Conservation (phyloP, 495 filamentous ascomycete species). For the Lindgomyces ingoldianus region DNA sequence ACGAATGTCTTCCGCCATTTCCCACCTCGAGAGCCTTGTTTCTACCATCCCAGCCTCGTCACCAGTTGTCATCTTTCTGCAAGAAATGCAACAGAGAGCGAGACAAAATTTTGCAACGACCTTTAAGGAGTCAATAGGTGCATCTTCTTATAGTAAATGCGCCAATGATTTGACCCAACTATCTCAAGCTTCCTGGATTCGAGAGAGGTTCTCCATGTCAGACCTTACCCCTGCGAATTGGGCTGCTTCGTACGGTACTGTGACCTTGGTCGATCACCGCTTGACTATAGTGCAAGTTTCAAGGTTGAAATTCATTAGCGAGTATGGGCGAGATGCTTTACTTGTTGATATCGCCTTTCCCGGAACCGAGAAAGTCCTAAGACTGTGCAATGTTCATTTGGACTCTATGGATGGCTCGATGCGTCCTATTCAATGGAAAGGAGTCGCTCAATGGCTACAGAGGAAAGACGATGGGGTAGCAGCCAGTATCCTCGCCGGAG, state of each 20-base stretch:
- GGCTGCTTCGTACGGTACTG: constrained; percentile 51
- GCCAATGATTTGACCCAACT: constrained; percentile 48
- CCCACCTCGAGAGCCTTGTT: constrained; percentile 44
- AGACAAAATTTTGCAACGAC: no score
- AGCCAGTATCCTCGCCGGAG: constrained; percentile 50
- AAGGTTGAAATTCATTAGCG: constrained; percentile 49
- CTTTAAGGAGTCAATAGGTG: no score
- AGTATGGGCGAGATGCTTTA: constrained; percentile 54
- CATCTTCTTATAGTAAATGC: not conserved
- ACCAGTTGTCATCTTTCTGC: constrained; percentile 51
- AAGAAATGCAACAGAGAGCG: constrained; percentile 50
- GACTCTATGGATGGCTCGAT: constrained; percentile 50
- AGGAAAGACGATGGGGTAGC: constrained; percentile 21
- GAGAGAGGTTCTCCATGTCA: constrained; percentile 50
- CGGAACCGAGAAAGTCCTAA: constrained; percentile 29
- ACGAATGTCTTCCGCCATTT: constrained; percentile 51
- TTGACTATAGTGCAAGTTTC: constrained; percentile 48
- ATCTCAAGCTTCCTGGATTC: constrained; percentile 48
- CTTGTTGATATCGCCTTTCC: constrained; percentile 52
- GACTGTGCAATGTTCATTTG: constrained; percentile 58
- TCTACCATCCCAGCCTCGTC: constrained; percentile 28
- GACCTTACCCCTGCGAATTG: constrained; percentile 47
- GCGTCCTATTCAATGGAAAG: constrained; percentile 50
- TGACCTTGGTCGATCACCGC: constrained; percentile 52
- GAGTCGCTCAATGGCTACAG: constrained; percentile 48